A percentile compares a stretch with the other conserved stretches of the same genome.
These are phyloP conservation scores for Desmodesmus armatus DNA, from an alignment of 139 green algal species.

Conservation along the genomic window DNA sequence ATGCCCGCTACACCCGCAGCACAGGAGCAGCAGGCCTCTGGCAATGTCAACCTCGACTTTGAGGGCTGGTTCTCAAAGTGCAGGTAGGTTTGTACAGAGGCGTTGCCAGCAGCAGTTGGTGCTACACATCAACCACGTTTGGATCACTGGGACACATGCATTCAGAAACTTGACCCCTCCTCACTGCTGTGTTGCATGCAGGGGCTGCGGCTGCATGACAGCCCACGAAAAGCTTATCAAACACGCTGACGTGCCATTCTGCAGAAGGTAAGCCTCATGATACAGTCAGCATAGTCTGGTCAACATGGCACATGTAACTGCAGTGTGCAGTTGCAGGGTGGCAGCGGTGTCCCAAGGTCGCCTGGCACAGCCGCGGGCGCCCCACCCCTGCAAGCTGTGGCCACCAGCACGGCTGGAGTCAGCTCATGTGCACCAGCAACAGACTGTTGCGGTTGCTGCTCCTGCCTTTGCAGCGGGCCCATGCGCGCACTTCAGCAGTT, in stretches of 20 bases:
- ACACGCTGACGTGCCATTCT: slow-evolving; percentile 37
- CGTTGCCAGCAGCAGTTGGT: background rate
- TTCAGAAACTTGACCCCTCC: background rate
- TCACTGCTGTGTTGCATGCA: background rate
- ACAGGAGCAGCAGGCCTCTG: background rate
- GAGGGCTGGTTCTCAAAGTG: slow-evolving; percentile 31
- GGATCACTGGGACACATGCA: background rate
- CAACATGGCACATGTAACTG: background rate
- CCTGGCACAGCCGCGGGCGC: background rate
- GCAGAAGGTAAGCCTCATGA: slow-evolving; percentile 5
- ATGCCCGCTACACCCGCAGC: background rate
- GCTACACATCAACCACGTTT: background rate
- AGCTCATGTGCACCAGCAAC: background rate
- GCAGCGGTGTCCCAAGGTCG: background rate
- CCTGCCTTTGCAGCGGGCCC: background rate
- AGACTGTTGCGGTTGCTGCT: background rate
- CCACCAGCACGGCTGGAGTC: background rate
- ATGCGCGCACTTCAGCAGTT: background rate
- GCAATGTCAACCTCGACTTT: background rate
- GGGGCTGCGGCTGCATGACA: slow-evolving; percentile 44
- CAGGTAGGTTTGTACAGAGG: background rate
- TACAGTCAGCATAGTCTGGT: too few species aligned
- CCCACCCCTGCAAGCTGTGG: background rate
- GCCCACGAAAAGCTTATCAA: slow-evolving; percentile 20
- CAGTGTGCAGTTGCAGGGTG: background rate